These are phyloP conservation scores for Rhizopogon roseolus DNA, from an alignment of 768 basidiomycete genomes.

Conservation along the genomic window DNA sequence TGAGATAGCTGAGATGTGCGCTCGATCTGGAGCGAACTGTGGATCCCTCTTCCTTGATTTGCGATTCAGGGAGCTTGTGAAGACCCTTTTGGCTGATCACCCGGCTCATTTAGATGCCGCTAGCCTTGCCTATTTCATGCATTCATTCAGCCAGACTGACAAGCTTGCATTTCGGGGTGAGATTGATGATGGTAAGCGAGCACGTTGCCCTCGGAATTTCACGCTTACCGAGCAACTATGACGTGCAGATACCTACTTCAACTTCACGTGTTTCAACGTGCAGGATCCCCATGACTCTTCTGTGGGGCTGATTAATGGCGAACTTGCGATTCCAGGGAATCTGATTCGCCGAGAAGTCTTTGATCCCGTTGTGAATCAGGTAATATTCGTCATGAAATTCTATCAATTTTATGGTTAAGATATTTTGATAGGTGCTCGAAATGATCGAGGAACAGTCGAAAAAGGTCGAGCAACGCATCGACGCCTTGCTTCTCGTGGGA, in stretches of 20 bases:
- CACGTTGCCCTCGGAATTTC: neutral
- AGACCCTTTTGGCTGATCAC: slow-evolving; percentile 74
- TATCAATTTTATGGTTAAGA: slow-evolving; percentile 5
- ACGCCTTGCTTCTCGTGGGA: slow-evolving; percentile 86
- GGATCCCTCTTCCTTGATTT: slow-evolving; percentile 86
- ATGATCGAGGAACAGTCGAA: slow-evolving; percentile 74
- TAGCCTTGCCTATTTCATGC: slow-evolving; percentile 84
- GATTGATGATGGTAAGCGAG: slow-evolving; percentile 62
- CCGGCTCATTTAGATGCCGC: slow-evolving; percentile 80
- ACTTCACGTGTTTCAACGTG: slow-evolving; percentile 88
- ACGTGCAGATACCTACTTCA: slow-evolving; percentile 68
- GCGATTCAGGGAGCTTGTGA: slow-evolving; percentile 78
- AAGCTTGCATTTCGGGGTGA: slow-evolving; percentile 74
- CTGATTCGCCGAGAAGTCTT: slow-evolving; percentile 80
- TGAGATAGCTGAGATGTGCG: slow-evolving; percentile 91
- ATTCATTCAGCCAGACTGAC: slow-evolving; percentile 85
- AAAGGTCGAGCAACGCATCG: slow-evolving; percentile 64
- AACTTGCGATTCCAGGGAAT: slow-evolving; percentile 78
- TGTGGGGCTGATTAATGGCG: slow-evolving; percentile 78
- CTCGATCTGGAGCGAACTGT: slow-evolving; percentile 82
- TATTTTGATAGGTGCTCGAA: slow-evolving; percentile 54
- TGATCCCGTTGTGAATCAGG: slow-evolving; percentile 81
- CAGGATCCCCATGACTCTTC: slow-evolving; percentile 77
- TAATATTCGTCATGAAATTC: slow-evolving; percentile 25
- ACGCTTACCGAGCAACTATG: neutral